Evolutionary conservation across 371 early-diverging fungal genomes (phyloP).

Genomic region (Funneliformis caledonium): DNA sequence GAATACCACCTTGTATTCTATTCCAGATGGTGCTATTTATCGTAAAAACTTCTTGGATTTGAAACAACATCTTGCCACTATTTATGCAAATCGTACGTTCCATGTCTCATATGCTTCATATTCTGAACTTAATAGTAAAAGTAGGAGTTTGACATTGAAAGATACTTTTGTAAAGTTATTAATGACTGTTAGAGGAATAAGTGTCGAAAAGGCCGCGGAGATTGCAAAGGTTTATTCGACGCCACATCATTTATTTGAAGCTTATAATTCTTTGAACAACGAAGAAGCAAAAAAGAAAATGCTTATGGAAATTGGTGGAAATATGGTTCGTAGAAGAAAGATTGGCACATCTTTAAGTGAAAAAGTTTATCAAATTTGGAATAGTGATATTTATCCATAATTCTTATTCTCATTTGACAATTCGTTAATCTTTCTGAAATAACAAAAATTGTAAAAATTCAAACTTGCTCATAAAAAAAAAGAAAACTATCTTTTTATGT

Average conservation of each 20-base stretch:
- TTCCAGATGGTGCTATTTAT: slow-evolving; percentile 62
- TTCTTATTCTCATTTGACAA: no score
- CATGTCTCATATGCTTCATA: slow-evolving; percentile 67
- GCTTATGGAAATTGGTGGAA: slow-evolving; percentile 44
- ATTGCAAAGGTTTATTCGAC: slow-evolving; percentile 76
- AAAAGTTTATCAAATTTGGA: slow-evolving; percentile 66
- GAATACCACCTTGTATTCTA: slow-evolving; percentile 51
- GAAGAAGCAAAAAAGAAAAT: slow-evolving; percentile 47
- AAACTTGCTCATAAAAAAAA: no score
- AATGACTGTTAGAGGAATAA: slow-evolving; percentile 80
- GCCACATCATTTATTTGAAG: slow-evolving; percentile 56
- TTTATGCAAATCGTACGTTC: slow-evolving; percentile 47
- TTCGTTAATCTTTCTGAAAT: no score
- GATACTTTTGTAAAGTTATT: slow-evolving; percentile 83
- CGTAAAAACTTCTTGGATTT: slow-evolving; percentile 58
- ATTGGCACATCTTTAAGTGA: slow-evolving; percentile 58
- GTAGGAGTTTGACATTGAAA: slow-evolving; percentile 61
- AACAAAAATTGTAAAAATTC: no score
- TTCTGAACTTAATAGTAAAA: slow-evolving; percentile 70
- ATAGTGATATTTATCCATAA: slow-evolving; percentile 44
- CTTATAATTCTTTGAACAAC: slow-evolving; percentile 43
- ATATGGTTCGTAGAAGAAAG: slow-evolving; percentile 54
- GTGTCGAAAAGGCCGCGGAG: slow-evolving; percentile 79
- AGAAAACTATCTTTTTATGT: no score
- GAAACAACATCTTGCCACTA: slow-evolving; percentile 51